A percentile compares a stretch with the other conserved stretches of the same genome.
Conservation (phyloP, 1,284 basidiomycete species). For the Puccinia novopanici region DNA sequence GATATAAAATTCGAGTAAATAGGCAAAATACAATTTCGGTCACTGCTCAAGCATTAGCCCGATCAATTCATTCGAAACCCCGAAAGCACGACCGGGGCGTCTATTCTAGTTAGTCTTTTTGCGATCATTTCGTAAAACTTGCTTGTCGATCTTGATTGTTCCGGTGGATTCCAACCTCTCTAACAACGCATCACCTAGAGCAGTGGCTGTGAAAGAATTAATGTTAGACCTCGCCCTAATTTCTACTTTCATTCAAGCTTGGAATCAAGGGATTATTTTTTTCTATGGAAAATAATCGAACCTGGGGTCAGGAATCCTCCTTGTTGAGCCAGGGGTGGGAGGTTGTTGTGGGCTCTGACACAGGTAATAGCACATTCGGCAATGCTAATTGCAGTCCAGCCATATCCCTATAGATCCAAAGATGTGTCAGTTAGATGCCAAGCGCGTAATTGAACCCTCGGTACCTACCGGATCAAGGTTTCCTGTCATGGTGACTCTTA, state of each 20-base stretch:
- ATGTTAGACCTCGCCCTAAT: not conserved
- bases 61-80: not conserved
- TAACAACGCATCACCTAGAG: slow-evolving; percentile 37
- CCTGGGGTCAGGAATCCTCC: slow-evolving; percentile 56
- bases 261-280: no score
- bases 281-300: not conserved
- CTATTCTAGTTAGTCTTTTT: slow-evolving; percentile 33
- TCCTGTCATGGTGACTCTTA: slow-evolving; percentile 53
- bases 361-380: slow-evolving; percentile 54
- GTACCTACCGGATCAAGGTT: slow-evolving; percentile 55
- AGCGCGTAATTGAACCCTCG: not conserved
- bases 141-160: slow-evolving; percentile 30
- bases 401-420: slow-evolving; percentile 52
- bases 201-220: slow-evolving; percentile 21
- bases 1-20: no score
- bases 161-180: slow-evolving; percentile 22
- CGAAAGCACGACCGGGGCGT: not conserved
- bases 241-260: not conserved
- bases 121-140: slow-evolving; percentile 26
- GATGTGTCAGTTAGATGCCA: not conserved
- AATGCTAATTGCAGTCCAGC: slow-evolving; percentile 54
- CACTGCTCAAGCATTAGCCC: not conserved
- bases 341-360: slow-evolving; percentile 54
- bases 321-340: slow-evolving; percentile 55
- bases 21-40: no score